Base-by-base conservation (phyloP, 345 rosid genomes). In the Arabidopsis arenosa region DNA sequence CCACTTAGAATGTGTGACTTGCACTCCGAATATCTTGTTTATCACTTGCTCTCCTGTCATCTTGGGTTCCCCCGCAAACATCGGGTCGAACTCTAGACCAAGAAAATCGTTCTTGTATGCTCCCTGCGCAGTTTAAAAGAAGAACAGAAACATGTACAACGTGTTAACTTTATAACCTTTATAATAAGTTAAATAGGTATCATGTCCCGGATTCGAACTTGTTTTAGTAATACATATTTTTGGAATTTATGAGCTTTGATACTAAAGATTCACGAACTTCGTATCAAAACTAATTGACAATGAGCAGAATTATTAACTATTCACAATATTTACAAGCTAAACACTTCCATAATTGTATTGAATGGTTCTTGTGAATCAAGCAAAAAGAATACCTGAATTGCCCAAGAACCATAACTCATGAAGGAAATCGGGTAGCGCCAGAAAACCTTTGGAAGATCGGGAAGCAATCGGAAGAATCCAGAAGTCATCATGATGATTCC, bases 401-500 rank as follows among this genome's bases (percentile, higher is more conserved):
- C 92, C 97, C 97, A 91, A 39, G 97, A 66, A 35, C 92, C 86
- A 18, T 83, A 89, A 23, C 89, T 89, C 80, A 91, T 79, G 57
- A 72, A 91, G 0, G 93, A 91, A 80, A 91, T 75, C 0, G 94
- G 97, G 70, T 89, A 89, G 17, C 97, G 92, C 97, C 97, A 91
- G 70, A 91, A 89, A 9, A 82, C 62, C 77, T 86, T 90, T 4
- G 96, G 96, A 69, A 90, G 84, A 83, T 90, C 96, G 6, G 93
- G 86, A 44, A 89, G 82, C 55, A 86, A 66, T 7, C 97, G 81
- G 70, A 91, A 91, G 83, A 91, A 91, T 6, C 97, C 97, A 18
- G 94, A 91, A 47, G 97, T 91, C 97, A 91, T 87, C 97, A 91
- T 86, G 77, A 91, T 80, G 69, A 91, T 86, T 70, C 94, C 94